Conservation (phyloP, 148 eudicot genomes). For the Persicaria tinctoria region DNA sequence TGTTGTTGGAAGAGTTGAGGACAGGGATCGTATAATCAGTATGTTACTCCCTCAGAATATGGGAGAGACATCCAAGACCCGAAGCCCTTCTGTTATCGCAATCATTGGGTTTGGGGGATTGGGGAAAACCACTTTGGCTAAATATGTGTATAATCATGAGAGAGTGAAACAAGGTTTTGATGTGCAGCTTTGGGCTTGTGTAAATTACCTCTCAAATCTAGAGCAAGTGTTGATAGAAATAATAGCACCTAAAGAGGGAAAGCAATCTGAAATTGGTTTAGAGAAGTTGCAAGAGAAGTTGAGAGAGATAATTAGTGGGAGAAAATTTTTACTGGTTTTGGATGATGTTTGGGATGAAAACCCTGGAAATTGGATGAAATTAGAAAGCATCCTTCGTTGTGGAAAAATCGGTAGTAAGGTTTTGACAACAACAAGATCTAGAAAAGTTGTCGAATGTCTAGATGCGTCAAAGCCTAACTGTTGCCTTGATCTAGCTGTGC, state of each 20-base stretch:
- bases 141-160: background rate
- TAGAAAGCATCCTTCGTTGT: background rate
- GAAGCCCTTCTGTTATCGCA: background rate
- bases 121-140: background rate
- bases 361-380: background rate
- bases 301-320: background rate
- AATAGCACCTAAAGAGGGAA: background rate
- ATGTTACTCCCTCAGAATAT: background rate
- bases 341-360: conserved; percentile 1
- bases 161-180: background rate
- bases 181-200: background rate
- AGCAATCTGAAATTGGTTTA: background rate
- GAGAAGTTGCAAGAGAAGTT: background rate
- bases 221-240: background rate
- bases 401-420: background rate
- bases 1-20: background rate
- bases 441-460: background rate
- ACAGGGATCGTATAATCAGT: background rate
- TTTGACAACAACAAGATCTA: background rate
- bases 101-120: background rate
- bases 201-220: background rate
- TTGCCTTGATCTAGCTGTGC: background rate
- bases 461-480: background rate
- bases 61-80: background rate
- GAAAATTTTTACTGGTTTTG: background rate